These are phyloP conservation scores for Solanum clarkiae DNA, from an alignment of 257 asterid species.

Conservation along the genomic window DNA sequence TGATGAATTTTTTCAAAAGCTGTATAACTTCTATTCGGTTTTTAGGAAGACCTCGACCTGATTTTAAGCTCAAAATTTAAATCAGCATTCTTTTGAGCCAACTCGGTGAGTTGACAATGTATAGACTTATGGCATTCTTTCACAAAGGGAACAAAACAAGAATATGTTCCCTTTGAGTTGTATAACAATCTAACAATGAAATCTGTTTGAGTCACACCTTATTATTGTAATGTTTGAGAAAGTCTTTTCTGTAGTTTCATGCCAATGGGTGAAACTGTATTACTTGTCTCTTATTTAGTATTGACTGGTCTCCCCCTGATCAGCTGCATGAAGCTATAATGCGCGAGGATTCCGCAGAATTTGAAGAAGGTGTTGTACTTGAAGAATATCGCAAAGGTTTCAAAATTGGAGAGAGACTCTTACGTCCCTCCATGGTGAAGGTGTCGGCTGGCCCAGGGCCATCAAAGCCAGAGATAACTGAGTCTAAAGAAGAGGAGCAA, in stretches of 20 bases:
- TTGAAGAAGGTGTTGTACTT: conserved; percentile 55
- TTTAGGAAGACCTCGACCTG: conserved; percentile 50
- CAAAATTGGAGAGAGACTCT: conserved; percentile 63
- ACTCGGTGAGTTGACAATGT: conserved; percentile 53
- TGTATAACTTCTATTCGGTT: conserved; percentile 42
- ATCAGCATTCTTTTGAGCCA: conserved; percentile 37
- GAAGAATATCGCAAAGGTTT: conserved; percentile 76
- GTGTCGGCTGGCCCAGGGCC: conserved; percentile 90
- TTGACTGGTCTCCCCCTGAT: conserved; percentile 6
- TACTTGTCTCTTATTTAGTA: background rate
- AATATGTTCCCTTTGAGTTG: background rate
- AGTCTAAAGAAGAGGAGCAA: conserved; percentile 18
- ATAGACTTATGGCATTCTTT: conserved; percentile 14
- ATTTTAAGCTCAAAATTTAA: conserved; percentile 32
- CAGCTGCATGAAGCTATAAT: conserved; percentile 87
- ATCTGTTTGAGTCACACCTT: background rate
- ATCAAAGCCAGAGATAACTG: conserved; percentile 30
- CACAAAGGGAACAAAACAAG: conserved; percentile 5
- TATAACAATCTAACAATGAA: background rate
- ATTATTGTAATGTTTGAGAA: background rate
- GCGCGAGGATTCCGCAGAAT: conserved; percentile 75
- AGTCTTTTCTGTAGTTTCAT: background rate
- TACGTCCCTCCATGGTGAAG: conserved; percentile 90
- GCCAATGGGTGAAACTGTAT: background rate
- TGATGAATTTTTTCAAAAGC: conserved; percentile 43